These are phyloP conservation scores for Steccherinum ochraceum DNA, from an alignment of 768 basidiomycete species.

Conservation along the genomic window DNA sequence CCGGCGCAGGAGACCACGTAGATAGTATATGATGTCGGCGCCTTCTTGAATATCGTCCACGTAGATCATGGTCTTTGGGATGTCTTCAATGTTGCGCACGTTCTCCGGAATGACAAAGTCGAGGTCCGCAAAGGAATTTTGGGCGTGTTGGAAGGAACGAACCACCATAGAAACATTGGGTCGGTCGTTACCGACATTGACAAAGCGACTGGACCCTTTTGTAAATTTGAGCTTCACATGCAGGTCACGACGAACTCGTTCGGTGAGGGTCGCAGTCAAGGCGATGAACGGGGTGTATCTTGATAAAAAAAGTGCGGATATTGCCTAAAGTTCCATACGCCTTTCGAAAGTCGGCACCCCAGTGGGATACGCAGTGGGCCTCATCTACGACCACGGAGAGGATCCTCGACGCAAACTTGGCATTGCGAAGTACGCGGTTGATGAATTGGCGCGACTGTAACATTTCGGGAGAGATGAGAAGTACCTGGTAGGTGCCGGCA, in stretches of 20 bases:
- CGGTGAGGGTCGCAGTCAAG: conserved; percentile 28
- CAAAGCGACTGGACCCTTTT: conserved; percentile 10
- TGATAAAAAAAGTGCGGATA: conserved; percentile 25
- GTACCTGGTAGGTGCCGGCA: conserved; percentile 21
- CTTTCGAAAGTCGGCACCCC: conserved; percentile 30
- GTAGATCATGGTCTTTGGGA: conserved; percentile 25
- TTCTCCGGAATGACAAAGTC: conserved; percentile 24
- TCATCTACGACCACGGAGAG: conserved; percentile 28
- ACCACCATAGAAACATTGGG: conserved; percentile 27
- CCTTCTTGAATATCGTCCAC: conserved; percentile 21
- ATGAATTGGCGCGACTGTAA: conserved; percentile 23
- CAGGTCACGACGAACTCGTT: conserved; percentile 21
- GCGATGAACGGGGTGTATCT: conserved; percentile 24
- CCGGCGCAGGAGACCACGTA: conserved; percentile 13
- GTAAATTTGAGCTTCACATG: conserved; percentile 22
- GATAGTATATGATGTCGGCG: conserved; percentile 18
- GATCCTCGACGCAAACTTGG: conserved; percentile 13
- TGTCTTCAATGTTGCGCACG: conserved; percentile 9
- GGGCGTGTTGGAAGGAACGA: conserved; percentile 26
- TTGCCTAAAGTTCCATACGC: conserved; percentile 23
- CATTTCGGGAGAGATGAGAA: conserved; percentile 31
- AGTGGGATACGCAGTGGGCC: conserved; percentile 31
- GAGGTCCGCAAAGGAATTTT: conserved; percentile 26
- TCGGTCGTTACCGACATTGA: conserved; percentile 28
- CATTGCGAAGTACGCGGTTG: conserved; percentile 18